Evolutionary conservation across 805 yeast genomes (phyloP).

Genomic region (Sugiyamaella americana): DNA sequence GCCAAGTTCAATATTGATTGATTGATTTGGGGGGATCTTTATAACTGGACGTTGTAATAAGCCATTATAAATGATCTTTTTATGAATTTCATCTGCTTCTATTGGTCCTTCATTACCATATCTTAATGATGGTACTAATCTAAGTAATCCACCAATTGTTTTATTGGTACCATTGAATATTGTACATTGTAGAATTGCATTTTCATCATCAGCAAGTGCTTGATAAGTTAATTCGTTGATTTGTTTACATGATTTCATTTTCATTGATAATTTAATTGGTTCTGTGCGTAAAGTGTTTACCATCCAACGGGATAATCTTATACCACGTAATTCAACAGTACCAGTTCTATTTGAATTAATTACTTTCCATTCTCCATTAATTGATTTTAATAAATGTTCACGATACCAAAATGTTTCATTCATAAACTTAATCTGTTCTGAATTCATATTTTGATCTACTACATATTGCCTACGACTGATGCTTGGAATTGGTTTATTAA

Average conservation of each 20-base stretch:
- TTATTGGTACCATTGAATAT: slow-evolving; percentile 42
- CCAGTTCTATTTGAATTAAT: slow-evolving; percentile 40
- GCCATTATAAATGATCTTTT: slow-evolving; percentile 66
- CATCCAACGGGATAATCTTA: slow-evolving; percentile 59
- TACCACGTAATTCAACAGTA: slow-evolving; percentile 56
- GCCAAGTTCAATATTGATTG: slow-evolving; percentile 43
- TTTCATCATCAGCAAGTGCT: slow-evolving; percentile 35
- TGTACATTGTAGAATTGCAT: slow-evolving; percentile 45
- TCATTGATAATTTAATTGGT: slow-evolving; percentile 32
- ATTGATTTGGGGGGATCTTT: slow-evolving; percentile 39
- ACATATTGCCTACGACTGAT: slow-evolving; percentile 65
- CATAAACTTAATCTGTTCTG: slow-evolving; percentile 52
- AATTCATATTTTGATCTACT: slow-evolving; percentile 38
- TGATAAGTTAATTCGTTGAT: slow-evolving; percentile 11
- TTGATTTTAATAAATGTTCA: slow-evolving; percentile 49
- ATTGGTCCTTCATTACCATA: slow-evolving; percentile 7
- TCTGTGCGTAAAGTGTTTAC: slow-evolving; percentile 40
- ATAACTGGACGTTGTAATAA: slow-evolving; percentile 52
- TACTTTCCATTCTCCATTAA: slow-evolving; percentile 62
- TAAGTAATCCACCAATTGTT: slow-evolving; percentile 46
- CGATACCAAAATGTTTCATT: slow-evolving; percentile 78
- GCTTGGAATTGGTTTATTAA: slow-evolving; percentile 54
- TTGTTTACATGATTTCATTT: neutral
- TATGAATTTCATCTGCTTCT: slow-evolving; percentile 39
- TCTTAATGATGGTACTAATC: slow-evolving; percentile 46